These are phyloP conservation scores for Linnemannia hyalina DNA, from an alignment of 192 early-diverging fungal species.

Conservation along the genomic window DNA sequence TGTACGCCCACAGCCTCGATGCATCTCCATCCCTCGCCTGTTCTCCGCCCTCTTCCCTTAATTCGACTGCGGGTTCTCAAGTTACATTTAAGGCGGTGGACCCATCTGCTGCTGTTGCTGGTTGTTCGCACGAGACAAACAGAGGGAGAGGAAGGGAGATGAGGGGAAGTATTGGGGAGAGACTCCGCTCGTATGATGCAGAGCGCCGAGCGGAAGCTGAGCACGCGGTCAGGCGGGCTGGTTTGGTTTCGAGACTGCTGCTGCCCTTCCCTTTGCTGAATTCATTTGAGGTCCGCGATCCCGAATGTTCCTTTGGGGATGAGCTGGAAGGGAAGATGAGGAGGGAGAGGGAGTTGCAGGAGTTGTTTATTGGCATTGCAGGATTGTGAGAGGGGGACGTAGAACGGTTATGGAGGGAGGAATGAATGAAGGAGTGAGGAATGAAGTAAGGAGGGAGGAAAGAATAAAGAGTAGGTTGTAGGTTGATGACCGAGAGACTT, in stretches of 20 bases:
- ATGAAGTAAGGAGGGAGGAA: too few relatives aligned
- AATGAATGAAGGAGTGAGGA: too few relatives aligned
- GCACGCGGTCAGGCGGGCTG: conserved; percentile 13
- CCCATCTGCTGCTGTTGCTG: not conserved
- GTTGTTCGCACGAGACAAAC: not conserved
- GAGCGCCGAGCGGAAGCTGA: conserved; percentile 17
- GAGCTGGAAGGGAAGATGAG: too few relatives aligned
- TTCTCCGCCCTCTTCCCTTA: not conserved
- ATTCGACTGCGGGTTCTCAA: not conserved
- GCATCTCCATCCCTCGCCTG: not conserved
- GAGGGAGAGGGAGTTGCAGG: too few relatives aligned
- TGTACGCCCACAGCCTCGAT: conserved; percentile 29
- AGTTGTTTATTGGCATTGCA: too few relatives aligned
- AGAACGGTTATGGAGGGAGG: too few relatives aligned
- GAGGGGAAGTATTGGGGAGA: not conserved
- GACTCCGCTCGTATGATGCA: conserved; percentile 23
- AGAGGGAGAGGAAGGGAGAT: not conserved
- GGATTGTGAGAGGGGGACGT: too few relatives aligned
- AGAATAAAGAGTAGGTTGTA: too few relatives aligned
- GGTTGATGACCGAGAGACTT: too few relatives aligned
- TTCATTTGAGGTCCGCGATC: too few relatives aligned
- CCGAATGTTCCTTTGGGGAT: too few relatives aligned
- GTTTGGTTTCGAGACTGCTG: conserved; percentile 15
- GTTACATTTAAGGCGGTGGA: not conserved
- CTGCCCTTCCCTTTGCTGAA: not conserved